Evolutionary conservation across 352 stramenopile species (phyloP), one percentile per base, ranked within the genome.

Genomic region (Globisporangium ultimum): DNA sequence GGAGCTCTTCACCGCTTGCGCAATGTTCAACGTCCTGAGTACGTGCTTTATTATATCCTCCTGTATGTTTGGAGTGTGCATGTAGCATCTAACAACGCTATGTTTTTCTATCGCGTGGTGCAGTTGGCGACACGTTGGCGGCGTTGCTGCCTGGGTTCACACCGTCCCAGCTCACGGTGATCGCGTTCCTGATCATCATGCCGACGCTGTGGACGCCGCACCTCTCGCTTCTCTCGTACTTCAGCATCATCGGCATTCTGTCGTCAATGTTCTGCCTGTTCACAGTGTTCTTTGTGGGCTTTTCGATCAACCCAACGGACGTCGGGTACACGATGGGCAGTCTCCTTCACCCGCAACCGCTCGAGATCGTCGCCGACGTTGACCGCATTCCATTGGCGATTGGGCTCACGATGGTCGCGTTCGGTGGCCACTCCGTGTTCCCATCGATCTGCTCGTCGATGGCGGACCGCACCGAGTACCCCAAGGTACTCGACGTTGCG

Each of bases 401-500:
- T 63, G 87, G 87, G 3, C 74, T 96, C 13, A 89, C 82, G 3
- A 93, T 94, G 80, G 87, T 96, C 34, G 85, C 85, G 38, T 96
- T 96, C 40, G 87, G 84, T 13, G 87, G 87, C 34, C 87, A 96
- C 71, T 93, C 85, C 24, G 83, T 93, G 34, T 95, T 96, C 64
- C 87, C 84, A n/a, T 91, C 81, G n/a, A 96, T 96, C 55, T 94
- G 88, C 62, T 87, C 77, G 67, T 93, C 87, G 45, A 83, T 96
- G 70, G 62, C 68, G 7, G 74, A 90, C 63, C 74, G 74, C 28
- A 46, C 62, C 8, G 58, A 85, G 53, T 96, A 91, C 64, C 78
- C 80, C 1, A 64, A 64, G 32, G 72, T 95, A 32, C 67, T 95
- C 48, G 72, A 93, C 67, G 60, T 88, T 22, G 78, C 80, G 15